Base-by-base conservation (phyloP, 768 basidiomycete species). In the Multifurca ochricompacta region DNA sequence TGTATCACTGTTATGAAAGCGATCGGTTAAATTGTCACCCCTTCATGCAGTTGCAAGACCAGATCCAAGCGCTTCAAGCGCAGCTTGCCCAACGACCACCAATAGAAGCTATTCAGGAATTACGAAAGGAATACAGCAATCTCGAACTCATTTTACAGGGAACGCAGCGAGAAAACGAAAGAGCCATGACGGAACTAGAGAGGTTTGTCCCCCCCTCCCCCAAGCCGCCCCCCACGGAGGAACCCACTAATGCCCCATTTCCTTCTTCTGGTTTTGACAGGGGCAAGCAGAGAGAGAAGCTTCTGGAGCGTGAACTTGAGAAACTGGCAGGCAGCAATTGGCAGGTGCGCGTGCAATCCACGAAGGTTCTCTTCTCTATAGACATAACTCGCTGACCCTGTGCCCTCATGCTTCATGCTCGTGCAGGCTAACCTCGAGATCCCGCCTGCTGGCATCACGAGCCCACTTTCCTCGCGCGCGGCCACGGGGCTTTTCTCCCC, bases 131-230 rank as follows among this genome's bases (percentile, higher is more conserved):
- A 60, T 81, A 82, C 62, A 80, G 80, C 61, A 84, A 86, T 53
- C 71, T 90, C 1, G 89, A 90, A 35, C 71, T 91, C 16, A 71
- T 91, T 3, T 68, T 90, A 0, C 79, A 86, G 55, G 89, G 88
- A 0, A 91, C 89, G 0, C 87, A 90, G 59, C 72, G 87, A 46
- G 90, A 92, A 71, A 92, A 92, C 62, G 88, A 91, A 61, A 75
- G 84, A 45, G 85, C 83, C 58, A 91, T 91, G 89, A 74, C 79
- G 0, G 87, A 90, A 54, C 72, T 89, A 3, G 88, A 91, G 52
- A 74, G 83, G 85, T 83, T 53, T 46, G 73, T 69, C 18, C 16
- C 25, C n/a, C 18, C n/a, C 8, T 31, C 19, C 19, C 27, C 6
- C 23, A 19, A 23, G 21, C 40, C 25, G 39, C 44, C 41, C 3